Base-by-base conservation (phyloP, 352 stramenopile species). In the Phytophthora sp. region DNA sequence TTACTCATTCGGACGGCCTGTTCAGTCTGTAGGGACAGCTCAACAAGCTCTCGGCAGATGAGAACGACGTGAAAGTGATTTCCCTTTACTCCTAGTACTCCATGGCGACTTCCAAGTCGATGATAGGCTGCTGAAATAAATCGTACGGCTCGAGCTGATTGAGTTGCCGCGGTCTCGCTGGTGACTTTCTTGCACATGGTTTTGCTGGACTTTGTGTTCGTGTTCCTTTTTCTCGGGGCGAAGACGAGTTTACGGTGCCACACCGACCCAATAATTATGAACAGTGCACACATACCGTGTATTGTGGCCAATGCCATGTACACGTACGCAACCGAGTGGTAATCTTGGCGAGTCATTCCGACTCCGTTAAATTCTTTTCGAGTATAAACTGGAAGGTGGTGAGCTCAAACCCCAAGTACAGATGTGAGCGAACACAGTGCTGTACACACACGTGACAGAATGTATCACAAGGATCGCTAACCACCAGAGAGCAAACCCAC, bases 1-100 rank as follows among this genome's bases (percentile, higher is more conserved):
- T 59, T 56, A 21, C 69, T 77, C 58, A 77, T 74, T 9, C 53
- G 55, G 29, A 71, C 30, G 0, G 64, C 60, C 54, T 77, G 59
- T 4, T 62, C 13, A 3, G 56, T 63, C 27, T 78, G 66, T 7
- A 77, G 47, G 0, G 57, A 44, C 8, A 61, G 63, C 24, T 77
- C 66, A 2, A 66, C 8, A 24, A 77, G 8, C 38, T 77, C 70
- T 4, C 70, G 60, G 31, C 13, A 35, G 9, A 69, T 38, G 9
- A 73, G 27, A 23, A 76, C 42, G 1, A 12, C 27, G 46, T 73
- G 50, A 31, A 72, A 71, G n/a, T 75, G 59, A 15, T 35, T 60
- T 1, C 63, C 63, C 16, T 75, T 54, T 1, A 76, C 62, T 6
- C 63, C 63, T 31, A 69, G 42, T 15, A 71, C n/a, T 4, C 61